phyloP scores from a whole-genome alignment of 345 rosid species.

The Anacardium occidentale region DNA sequence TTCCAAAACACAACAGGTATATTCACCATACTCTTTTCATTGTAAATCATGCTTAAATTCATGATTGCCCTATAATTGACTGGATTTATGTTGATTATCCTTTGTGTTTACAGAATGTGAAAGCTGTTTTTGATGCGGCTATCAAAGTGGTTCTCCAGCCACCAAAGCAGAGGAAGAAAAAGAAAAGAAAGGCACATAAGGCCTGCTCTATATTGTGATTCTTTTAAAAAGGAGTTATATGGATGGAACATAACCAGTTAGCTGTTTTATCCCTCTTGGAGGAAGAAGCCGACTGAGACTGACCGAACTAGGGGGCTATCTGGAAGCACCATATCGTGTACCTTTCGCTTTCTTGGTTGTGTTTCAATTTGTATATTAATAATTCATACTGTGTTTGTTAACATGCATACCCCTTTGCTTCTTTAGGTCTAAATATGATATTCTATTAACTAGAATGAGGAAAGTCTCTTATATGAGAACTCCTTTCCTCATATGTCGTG shows the following conservation, averaged over 20 bases:
- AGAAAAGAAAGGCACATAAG: slow-evolving; percentile 67
- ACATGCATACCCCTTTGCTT: slow-evolving; percentile 22
- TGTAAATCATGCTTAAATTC: not conserved
- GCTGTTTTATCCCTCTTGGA: slow-evolving; percentile 18
- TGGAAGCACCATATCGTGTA: slow-evolving; percentile 24
- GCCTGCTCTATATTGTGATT: slow-evolving; percentile 65
- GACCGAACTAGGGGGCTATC: slow-evolving; percentile 37
- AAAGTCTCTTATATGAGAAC: slow-evolving; percentile 7
- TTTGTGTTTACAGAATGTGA: slow-evolving; percentile 60
- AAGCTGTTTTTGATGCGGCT: slow-evolving; percentile 84
- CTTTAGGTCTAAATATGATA: slow-evolving; percentile 20
- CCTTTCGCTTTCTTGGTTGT: slow-evolving; percentile 22
- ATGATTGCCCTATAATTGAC: not conserved
- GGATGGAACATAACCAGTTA: slow-evolving; percentile 23
- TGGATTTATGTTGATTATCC: slow-evolving; percentile 10
- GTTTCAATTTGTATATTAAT: slow-evolving; percentile 41
- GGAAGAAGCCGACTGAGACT: slow-evolving; percentile 32
- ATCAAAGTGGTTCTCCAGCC: slow-evolving; percentile 90
- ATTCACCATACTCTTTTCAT: not conserved
- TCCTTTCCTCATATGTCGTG: slow-evolving; percentile 14
- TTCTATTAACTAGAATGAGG: slow-evolving; percentile 23
- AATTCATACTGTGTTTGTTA: slow-evolving; percentile 24
- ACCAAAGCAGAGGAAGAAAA: slow-evolving; percentile 72
- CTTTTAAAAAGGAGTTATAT: not conserved
- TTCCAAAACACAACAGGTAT: slow-evolving; percentile 87